Percentiles rank a stretch among this genome's conserved stretches.
These are phyloP conservation scores for Przewalskia tangutica DNA, from an alignment of 257 asterid species.

Conservation along the genomic window DNA sequence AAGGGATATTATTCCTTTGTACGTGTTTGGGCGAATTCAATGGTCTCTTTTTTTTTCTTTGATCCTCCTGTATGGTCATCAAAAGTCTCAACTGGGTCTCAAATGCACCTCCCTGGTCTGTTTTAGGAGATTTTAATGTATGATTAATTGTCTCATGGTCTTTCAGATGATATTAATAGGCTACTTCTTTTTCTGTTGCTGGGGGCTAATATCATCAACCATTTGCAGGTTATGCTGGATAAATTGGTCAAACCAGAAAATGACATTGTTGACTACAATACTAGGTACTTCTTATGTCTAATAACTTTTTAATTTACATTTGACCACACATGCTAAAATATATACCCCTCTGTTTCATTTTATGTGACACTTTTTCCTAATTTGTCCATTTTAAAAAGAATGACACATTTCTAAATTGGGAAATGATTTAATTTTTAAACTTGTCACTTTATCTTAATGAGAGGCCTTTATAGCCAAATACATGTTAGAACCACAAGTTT, in stretches of 20 bases:
- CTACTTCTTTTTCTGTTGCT: background rate
- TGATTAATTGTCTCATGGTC: background rate
- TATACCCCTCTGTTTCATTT: background rate
- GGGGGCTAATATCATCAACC: slow-evolving; percentile 18
- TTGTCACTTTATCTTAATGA: background rate
- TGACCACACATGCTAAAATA: background rate
- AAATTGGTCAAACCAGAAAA: slow-evolving; percentile 87
- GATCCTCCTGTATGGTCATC: background rate
- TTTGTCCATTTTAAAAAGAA: background rate
- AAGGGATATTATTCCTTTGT: background rate
- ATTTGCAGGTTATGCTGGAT: slow-evolving; percentile 79
- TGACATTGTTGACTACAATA: slow-evolving; percentile 81
- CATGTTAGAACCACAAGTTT: background rate
- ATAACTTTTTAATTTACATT: background rate
- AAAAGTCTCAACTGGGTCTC: background rate
- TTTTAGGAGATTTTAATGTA: background rate
- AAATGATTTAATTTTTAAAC: background rate
- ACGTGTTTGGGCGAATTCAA: background rate
- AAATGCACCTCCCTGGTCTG: background rate
- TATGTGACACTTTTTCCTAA: background rate
- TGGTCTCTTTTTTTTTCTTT: background rate
- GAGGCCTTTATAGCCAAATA: background rate
- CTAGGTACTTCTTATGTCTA: slow-evolving; percentile 45
- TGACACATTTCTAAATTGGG: background rate
- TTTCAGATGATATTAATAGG: background rate